These are phyloP conservation scores for Vigna hirtella DNA, from an alignment of 306 rosid genomes.

Conservation along the genomic window DNA sequence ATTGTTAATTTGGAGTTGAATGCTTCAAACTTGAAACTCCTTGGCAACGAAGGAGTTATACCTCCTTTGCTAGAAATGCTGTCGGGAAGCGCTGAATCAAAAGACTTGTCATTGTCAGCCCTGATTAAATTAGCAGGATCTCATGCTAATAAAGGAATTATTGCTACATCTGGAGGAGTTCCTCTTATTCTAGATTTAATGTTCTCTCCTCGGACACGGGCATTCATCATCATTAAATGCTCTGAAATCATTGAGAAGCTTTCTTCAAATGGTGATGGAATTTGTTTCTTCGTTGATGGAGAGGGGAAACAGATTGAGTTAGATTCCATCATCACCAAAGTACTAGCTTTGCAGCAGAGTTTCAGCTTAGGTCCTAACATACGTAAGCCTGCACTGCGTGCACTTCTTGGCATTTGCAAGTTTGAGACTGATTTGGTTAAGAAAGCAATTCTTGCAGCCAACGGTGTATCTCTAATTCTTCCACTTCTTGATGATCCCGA, in stretches of 20 bases:
- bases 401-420: slow-evolving; percentile 83
- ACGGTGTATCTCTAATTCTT: slow-evolving; percentile 72
- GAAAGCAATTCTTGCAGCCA: slow-evolving; percentile 72
- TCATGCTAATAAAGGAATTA: slow-evolving; percentile 62
- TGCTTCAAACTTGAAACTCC: slow-evolving; percentile 60
- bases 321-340: slow-evolving; percentile 63
- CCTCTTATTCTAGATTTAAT: slow-evolving; percentile 59
- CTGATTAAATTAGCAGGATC: slow-evolving; percentile 65
- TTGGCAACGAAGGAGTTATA: slow-evolving; percentile 80
- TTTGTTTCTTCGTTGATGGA: slow-evolving; percentile 65
- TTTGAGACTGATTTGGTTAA: slow-evolving; percentile 73
- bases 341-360: slow-evolving; percentile 61
- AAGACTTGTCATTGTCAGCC: slow-evolving; percentile 63
- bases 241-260: slow-evolving; percentile 80
- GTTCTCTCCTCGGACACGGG: slow-evolving; percentile 51
- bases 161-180: slow-evolving; percentile 73
- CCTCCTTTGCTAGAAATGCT: slow-evolving; percentile 77
- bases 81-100: slow-evolving; percentile 56
- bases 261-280: slow-evolving; percentile 58
- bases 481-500: slow-evolving; percentile 80
- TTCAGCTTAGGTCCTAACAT: slow-evolving; percentile 53
- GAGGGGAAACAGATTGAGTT: slow-evolving; percentile 71
- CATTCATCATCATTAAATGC: slow-evolving; percentile 59
- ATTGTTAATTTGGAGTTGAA: slow-evolving; percentile 60
- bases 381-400: slow-evolving; percentile 66